Evolutionary conservation across 441 rosid species (phyloP), one percentile per base, ranked within the genome.

Genomic region (Viola pubescens): DNA sequence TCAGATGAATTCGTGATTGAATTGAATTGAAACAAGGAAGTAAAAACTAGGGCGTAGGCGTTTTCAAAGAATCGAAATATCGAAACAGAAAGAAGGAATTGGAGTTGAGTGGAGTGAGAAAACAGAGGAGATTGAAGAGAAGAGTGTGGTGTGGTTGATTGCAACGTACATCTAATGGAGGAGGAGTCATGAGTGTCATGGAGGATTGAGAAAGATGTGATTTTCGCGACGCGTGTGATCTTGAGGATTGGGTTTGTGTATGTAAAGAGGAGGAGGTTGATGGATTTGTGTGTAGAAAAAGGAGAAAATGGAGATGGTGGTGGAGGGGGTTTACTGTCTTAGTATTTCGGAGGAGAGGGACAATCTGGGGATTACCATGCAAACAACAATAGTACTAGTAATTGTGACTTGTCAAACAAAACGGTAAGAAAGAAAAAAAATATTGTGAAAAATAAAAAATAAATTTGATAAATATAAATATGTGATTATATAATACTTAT

Each of bases 111-210:
- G 13, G 43, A 53, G 12, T 14, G 48, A 54, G 13, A 55, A 13
- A 41, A 43, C 5, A 44, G 44, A 8, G 65, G 34, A 47, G 6
- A 49, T 42, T 58, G 16, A 9, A 42, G 12, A 61, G 59, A 41
- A 41, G 53, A 54, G 9, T 52, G 62, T 16, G 64, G 3, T 26
- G 34, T 26, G 34, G 34, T 26, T 26, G 34, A 67, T 43, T 59
- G 43, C 54, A 9, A 37, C 3, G 19, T 84, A 89, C 96, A 73
- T 86, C 89, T 58, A 81, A 70, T 59, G 89, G 88, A 13, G 86
- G 84, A 62, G 89, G 79, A 68, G 89, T 77, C 83, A 81, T 75
- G 81, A 86, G 73, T 76, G 97, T 89, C 94, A 89, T 89, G 70
- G 73, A 56, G 65, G 34, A 26, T 26, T 1, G 34, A 26, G 34